Evolutionary conservation across 805 yeast genomes (phyloP).

Genomic region (Metschnikowia bowlesiae): DNA sequence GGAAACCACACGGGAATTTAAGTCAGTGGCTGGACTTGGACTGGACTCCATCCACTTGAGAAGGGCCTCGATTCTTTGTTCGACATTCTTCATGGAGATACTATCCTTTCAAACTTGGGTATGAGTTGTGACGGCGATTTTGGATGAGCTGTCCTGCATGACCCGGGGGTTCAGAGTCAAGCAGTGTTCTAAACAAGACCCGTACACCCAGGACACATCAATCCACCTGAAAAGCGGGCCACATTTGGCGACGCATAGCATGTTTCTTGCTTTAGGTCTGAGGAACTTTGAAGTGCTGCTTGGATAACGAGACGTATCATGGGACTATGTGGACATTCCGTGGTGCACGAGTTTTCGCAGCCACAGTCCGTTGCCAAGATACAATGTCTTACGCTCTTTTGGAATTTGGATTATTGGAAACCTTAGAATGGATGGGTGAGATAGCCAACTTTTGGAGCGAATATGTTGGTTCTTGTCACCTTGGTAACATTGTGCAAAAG

Average conservation of each 20-base stretch:
- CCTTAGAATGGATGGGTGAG: too few relatives aligned
- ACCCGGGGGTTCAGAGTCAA: background rate
- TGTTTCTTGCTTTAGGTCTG: too few relatives aligned
- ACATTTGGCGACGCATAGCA: too few relatives aligned
- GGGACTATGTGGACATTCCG: background rate
- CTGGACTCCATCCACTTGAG: constrained; percentile 23
- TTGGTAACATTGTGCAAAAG: too few relatives aligned
- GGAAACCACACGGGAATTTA: constrained; percentile 29
- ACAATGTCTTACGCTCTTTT: too few relatives aligned
- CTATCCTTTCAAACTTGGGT: background rate
- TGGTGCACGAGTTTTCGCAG: background rate
- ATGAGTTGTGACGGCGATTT: background rate
- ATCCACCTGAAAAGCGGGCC: background rate
- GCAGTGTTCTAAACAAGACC: background rate
- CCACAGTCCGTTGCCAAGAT: background rate
- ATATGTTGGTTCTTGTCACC: too few relatives aligned
- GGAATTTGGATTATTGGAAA: too few relatives aligned
- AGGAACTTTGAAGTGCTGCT: too few relatives aligned
- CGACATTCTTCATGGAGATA: constrained; percentile 10
- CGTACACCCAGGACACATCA: background rate
- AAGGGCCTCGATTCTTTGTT: constrained; percentile 14
- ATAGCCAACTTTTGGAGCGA: too few relatives aligned
- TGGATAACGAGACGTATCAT: too few relatives aligned
- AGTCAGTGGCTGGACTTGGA: constrained; percentile 2
- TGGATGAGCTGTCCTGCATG: constrained; percentile 3